These are phyloP conservation scores for Nicotiana attenuata DNA, from an alignment of 257 asterid species.

Conservation along the genomic window DNA sequence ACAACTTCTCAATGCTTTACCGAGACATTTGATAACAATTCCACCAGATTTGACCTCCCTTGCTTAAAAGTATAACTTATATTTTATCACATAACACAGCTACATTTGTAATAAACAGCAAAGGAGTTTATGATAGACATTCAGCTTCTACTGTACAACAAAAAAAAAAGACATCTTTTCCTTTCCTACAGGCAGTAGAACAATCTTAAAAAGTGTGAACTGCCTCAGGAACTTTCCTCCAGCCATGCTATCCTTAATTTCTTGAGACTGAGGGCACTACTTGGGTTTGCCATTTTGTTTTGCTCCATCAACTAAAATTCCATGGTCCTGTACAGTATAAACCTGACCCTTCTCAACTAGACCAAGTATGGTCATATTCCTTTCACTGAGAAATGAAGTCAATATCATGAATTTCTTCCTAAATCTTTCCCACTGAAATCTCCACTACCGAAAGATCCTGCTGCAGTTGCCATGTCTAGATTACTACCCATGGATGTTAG, in stretches of 20 bases:
- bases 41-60: background rate
- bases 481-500: slow-evolving; percentile 63
- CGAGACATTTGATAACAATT: background rate
- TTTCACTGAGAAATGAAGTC: background rate
- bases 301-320: slow-evolving; percentile 3
- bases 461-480: slow-evolving; percentile 36
- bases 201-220: slow-evolving; percentile 3
- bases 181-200: background rate
- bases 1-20: background rate
- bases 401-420: slow-evolving; percentile 34
- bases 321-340: background rate
- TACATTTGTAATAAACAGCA: background rate
- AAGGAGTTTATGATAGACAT: background rate
- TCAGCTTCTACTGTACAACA: background rate
- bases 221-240: background rate
- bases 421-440: slow-evolving; percentile 46
- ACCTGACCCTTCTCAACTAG: background rate
- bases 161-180: background rate
- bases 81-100: background rate
- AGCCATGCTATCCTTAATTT: background rate
- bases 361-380: background rate
- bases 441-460: slow-evolving; percentile 38
- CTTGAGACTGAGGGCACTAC: background rate
- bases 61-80: background rate
- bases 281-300: background rate